Conservation (phyloP, 1,284 basidiomycete species). For the Mycena citricolor region DNA sequence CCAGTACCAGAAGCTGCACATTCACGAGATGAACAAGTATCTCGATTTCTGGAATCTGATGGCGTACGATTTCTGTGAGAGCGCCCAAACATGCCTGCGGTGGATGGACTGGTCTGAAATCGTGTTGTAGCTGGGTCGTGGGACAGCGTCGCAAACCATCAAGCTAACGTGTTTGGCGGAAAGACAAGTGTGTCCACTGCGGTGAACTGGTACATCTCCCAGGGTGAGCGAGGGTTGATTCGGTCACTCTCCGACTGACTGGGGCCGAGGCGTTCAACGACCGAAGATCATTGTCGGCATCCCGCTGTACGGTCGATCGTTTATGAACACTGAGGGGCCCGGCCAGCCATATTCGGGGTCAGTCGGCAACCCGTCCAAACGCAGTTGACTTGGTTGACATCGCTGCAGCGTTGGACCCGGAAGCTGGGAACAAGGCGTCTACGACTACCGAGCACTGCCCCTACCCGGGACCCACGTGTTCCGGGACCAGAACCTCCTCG, state of each 20-base stretch:
- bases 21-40: slow-evolving; percentile 82
- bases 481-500: slow-evolving; percentile 55
- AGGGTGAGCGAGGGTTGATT: slow-evolving; percentile 13
- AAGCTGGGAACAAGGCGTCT: slow-evolving; percentile 78
- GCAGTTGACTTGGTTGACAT: neutral
- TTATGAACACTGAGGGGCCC: slow-evolving; percentile 83
- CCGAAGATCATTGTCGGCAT: slow-evolving; percentile 88
- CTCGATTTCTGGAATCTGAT: slow-evolving; percentile 98
- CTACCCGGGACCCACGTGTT: slow-evolving; percentile 64
- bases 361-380: neutral
- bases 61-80: slow-evolving; percentile 81
- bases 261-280: slow-evolving; percentile 69
- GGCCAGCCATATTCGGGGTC: slow-evolving; percentile 69
- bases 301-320: slow-evolving; percentile 90
- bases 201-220: slow-evolving; percentile 68
- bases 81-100: slow-evolving; percentile 4
- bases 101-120: neutral
- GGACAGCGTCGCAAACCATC: slow-evolving; percentile 80
- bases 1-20: slow-evolving; percentile 77
- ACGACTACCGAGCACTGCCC: slow-evolving; percentile 79
- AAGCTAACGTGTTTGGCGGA: slow-evolving; percentile 81
- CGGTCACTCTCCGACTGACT: no score
- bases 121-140: slow-evolving; percentile 71
- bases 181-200: slow-evolving; percentile 67
- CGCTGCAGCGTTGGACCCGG: slow-evolving; percentile 58